Conservation (phyloP, 108 stramenopile species). For the Aurantiochytrium sp. region DNA sequence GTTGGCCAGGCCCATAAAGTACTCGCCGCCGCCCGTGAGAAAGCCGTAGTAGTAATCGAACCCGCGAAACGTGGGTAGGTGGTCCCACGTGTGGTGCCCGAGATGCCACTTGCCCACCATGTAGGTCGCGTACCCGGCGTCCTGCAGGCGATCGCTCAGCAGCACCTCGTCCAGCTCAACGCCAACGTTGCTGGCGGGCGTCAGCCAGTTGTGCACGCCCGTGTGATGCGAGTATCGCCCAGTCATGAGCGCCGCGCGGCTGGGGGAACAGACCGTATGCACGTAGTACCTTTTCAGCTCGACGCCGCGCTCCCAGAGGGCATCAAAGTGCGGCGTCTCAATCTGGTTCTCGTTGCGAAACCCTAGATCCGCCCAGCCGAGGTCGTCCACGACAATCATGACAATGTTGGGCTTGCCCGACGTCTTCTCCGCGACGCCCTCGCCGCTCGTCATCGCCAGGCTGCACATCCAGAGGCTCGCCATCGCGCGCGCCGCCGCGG, state of each 20-base stretch:
- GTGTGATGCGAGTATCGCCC: constrained; percentile 2
- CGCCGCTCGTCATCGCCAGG: too few relatives aligned
- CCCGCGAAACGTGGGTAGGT: background rate
- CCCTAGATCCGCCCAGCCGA: background rate
- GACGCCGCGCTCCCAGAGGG: background rate
- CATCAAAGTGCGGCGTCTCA: background rate
- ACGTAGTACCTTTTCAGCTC: background rate
- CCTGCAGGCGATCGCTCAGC: background rate
- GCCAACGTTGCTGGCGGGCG: background rate
- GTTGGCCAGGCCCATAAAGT: background rate
- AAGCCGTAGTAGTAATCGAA: background rate
- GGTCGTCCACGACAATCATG: background rate
- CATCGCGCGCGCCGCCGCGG: too few relatives aligned
- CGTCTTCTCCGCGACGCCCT: too few relatives aligned
- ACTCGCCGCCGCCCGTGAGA: background rate
- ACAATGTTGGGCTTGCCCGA: background rate
- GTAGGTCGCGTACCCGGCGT: constrained; percentile 28
- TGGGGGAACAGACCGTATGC: constrained; percentile 41
- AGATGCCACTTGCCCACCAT: constrained; percentile 28
- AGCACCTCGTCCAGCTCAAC: background rate
- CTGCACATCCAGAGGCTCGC: too few relatives aligned
- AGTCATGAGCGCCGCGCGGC: background rate
- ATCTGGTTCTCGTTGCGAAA: background rate
- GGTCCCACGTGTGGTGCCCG: background rate
- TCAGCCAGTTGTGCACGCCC: constrained; percentile 1